Conservation (phyloP, 768 basidiomycete species). For the Suillus clintonianus region DNA sequence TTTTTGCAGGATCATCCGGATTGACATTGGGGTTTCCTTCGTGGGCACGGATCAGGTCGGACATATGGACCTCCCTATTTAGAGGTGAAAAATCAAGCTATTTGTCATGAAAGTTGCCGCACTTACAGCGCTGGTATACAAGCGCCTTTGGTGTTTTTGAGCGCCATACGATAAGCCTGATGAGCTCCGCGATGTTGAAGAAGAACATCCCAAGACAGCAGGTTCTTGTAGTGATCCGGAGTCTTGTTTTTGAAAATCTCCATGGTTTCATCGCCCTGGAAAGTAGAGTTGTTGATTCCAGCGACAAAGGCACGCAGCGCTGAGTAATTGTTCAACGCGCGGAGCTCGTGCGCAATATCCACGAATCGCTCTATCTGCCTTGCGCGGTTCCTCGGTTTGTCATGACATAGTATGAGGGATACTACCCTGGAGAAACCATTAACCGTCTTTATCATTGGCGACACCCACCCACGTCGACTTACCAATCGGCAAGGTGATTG, state of each 20-base stretch:
- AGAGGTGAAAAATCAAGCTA: slow-evolving; percentile 14
- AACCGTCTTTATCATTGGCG: slow-evolving; percentile 3
- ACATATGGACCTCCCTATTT: slow-evolving; percentile 83
- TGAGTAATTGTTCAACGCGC: slow-evolving; percentile 89
- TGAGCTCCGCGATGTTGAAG: slow-evolving; percentile 82
- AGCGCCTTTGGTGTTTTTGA: slow-evolving; percentile 81
- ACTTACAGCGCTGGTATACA: slow-evolving; percentile 85
- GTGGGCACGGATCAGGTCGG: slow-evolving; percentile 85
- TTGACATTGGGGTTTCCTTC: slow-evolving; percentile 80
- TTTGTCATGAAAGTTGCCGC: not conserved
- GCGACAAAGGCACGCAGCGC: slow-evolving; percentile 92
- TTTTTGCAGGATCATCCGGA: slow-evolving; percentile 62
- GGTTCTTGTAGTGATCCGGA: slow-evolving; percentile 72
- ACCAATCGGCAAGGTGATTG: slow-evolving; percentile 87
- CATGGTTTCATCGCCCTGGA: slow-evolving; percentile 76
- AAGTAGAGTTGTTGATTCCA: slow-evolving; percentile 84
- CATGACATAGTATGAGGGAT: slow-evolving; percentile 87
- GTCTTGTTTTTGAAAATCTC: slow-evolving; percentile 67
- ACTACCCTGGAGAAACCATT: slow-evolving; percentile 65
- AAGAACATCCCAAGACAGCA: slow-evolving; percentile 83
- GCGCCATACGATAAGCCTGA: slow-evolving; percentile 86
- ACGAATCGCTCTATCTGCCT: slow-evolving; percentile 88
- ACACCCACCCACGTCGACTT: slow-evolving; percentile 20
- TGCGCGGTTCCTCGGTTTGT: slow-evolving; percentile 72
- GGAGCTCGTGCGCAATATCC: slow-evolving; percentile 77